Percentiles rank a stretch among this genome's conserved stretches.
Conservation (phyloP, 164 flowering plant genomes). For the Annona squamosa region DNA sequence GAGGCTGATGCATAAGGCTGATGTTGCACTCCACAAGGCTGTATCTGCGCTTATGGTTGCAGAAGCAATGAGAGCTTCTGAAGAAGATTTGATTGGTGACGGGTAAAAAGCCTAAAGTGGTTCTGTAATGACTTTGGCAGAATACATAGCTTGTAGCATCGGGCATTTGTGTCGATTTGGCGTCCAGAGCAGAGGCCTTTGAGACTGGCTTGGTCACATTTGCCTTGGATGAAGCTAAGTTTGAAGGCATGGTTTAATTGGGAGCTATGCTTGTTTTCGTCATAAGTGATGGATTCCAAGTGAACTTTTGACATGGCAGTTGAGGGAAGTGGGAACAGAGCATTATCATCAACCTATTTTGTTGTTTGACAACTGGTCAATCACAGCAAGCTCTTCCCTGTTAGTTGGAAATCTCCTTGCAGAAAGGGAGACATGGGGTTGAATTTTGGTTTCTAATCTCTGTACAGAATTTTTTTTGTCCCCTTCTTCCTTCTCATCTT, state of each 20-base stretch:
- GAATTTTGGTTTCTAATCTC: constrained; percentile 39
- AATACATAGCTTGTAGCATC: neutral
- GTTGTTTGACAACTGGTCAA: neutral
- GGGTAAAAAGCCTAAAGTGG: constrained; percentile 17
- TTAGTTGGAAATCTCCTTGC: constrained; percentile 21
- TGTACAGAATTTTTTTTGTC: constrained; percentile 41
- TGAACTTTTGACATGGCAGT: constrained; percentile 15
- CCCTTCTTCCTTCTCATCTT: constrained; percentile 3
- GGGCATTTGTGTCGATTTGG: neutral
- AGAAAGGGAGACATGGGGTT: constrained; percentile 31
- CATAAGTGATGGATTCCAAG: constrained; percentile 7
- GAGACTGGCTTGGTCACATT: constrained; percentile 8
- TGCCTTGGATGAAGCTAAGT: constrained; percentile 12
- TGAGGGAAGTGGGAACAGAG: constrained; percentile 1
- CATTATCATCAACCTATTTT: neutral
- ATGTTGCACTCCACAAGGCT: constrained; percentile 86
- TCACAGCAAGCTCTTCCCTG: neutral
- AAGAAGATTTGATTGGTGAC: constrained; percentile 27
- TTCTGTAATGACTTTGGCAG: neutral
- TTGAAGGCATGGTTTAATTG: neutral
- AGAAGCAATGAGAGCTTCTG: constrained; percentile 62
- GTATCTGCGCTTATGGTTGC: constrained; percentile 79
- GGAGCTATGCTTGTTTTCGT: neutral
- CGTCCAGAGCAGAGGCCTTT: neutral
- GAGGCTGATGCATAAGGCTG: constrained; percentile 67